Conservation (phyloP, 345 rosid species). For the Eucalyptus leucophloia region DNA sequence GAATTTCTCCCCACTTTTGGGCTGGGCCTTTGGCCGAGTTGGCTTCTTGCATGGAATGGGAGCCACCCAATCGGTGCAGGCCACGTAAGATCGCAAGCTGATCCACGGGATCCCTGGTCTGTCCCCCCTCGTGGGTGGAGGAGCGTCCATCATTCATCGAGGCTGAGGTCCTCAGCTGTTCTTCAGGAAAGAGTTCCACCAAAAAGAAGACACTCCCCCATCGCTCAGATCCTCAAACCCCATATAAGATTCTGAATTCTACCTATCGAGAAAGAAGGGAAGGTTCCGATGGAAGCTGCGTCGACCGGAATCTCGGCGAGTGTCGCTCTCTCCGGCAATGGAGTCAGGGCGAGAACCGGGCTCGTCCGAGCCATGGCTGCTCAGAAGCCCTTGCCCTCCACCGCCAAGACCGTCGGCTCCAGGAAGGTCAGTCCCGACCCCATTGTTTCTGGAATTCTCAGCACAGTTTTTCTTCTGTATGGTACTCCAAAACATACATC, state of each 20-base stretch:
- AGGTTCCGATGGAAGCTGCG: not conserved
- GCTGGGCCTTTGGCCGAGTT: not conserved
- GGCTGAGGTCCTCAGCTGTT: not conserved
- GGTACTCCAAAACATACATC: not conserved
- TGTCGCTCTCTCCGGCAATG: not conserved
- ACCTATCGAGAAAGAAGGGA: not conserved
- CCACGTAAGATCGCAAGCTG: not conserved
- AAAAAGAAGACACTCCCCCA: not conserved
- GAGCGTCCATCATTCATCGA: not conserved
- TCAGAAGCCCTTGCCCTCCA: conserved; percentile 50
- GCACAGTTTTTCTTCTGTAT: not conserved
- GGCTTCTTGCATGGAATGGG: not conserved
- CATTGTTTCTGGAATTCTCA: not conserved
- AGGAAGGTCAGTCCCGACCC: conserved; percentile 27
- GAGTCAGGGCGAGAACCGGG: not conserved
- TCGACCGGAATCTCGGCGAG: not conserved
- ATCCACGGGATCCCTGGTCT: not conserved
- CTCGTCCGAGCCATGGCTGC: conserved; percentile 54
- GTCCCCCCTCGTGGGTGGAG: not conserved
- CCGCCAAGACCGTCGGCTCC: conserved; percentile 37
- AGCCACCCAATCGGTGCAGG: not conserved
- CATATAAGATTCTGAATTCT: not conserved
- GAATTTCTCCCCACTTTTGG: not conserved
- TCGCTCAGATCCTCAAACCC: not conserved
- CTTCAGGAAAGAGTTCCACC: not conserved